Evolutionary conservation across 306 rosid species (phyloP), one percentile per base, ranked within the genome.

Genomic region (Dicorynia guianensis): DNA sequence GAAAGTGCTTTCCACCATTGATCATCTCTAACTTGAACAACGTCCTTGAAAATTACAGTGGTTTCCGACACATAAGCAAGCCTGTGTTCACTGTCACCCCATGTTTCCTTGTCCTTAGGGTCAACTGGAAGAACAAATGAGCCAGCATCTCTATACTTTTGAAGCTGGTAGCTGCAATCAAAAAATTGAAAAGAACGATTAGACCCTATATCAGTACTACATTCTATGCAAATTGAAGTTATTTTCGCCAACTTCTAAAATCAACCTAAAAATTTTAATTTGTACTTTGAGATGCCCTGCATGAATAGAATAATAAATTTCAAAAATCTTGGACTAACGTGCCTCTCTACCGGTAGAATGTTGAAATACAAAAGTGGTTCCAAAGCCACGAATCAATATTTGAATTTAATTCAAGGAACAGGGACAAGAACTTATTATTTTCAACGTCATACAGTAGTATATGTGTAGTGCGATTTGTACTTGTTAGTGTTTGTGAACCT

Each of bases 1-100:
- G 99, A 89, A 25, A 95, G 86, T 35, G 99, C 98, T 76, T 86
- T 90, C 97, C 99, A 95, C 99, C 99, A 95, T 63, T 95, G 99
- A 63, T 95, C 97, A 67, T 95, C 99, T 20, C 99, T 83, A 11
- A 92, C 99, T 79, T 87, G 92, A 84, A 95, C 97, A 60, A 90
- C 72, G 83, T 92, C 97, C 67, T 95, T 95, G 87, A 95, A 95
- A 35, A 95, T 95, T 60, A 95, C 99, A 36, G 99, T 95, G 61
- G 99, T 95, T 85, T 92, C 99, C 0, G 99, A 92, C 33, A 95
- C 98, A 60, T 95, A 95, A 15, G 99, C 97, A 6, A 95, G 90
- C 67, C 99, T 87, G 78, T 95, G 99, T 77, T 95, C 99, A 78
- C 97, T 92, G 14, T 95, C 98, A 54, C 99, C 99, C 99, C 97